Evolutionary conservation across 2,329 filamentous ascomycete genomes (phyloP), one percentile per base, ranked within the genome.

Genomic region (Dothideomycetes sp.): DNA sequence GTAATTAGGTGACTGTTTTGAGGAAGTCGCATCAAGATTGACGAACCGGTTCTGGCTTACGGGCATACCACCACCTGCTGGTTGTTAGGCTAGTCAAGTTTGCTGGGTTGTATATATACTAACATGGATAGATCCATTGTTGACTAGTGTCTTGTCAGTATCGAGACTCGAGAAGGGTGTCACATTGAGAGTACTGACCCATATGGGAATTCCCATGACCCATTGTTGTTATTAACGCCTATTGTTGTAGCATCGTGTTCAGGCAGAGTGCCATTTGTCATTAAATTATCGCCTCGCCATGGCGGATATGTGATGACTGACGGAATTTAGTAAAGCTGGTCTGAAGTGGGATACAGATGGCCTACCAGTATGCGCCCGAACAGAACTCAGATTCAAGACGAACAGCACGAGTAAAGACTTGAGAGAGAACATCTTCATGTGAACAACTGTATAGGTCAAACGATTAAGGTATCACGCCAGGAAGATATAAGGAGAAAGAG

Each of bases 71-170:
- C 91, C 91, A 59, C 89, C 89, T 95, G 53, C 13, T 47, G 49
- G 9, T 22, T 23, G 33, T 37, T 33, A 43, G 33, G 19, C 13
- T 25, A 25, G n/a, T n/a, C n/a, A n/a, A n/a, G n/a, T n/a, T n/a
- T n/a, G n/a, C n/a, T n/a, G 23, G 23, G 23, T 8, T 13, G 19
- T 3, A 2, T 8, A 18, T 11, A 4, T 8, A 68, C 84, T 66
- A 69, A 94, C 87, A 95, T 62, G 88, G 87, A 68, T 94, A 94
- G 60, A 80, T 78, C 87, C 87, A 95, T 67, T 94, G 83, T 84
- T 91, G 89, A 64, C 87, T 44, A 5, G n/a, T n/a, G n/a, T n/a
- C n/a, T n/a, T n/a, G 15, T 23, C 6, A 17, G 33, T 12, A 7
- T 4, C 19, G 16, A 18, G 4, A 17, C 10, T 5, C 16, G 16